phyloP scores from a whole-genome alignment of 169 alveolate genomes.

The Pseudocohnilembus persalinus region DNA sequence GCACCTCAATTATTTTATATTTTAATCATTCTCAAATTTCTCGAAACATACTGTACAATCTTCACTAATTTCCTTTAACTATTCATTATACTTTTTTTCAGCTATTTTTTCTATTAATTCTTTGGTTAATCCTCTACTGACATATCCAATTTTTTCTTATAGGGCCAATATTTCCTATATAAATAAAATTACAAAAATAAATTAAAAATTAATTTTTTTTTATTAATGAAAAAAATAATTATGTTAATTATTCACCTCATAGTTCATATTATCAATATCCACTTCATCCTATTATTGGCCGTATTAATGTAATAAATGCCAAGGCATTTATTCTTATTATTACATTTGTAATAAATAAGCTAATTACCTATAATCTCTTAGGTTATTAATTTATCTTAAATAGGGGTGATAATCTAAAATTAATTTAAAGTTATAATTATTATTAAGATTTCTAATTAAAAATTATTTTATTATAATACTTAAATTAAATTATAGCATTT shows the following conservation, averaged over 20 bases:
- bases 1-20: slow-evolving; percentile 42
- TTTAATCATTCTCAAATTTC: slow-evolving; percentile 46
- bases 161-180: slow-evolving; percentile 17
- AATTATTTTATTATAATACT: too few species aligned
- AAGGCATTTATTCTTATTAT: slow-evolving; percentile 17
- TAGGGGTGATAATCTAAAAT: too few species aligned
- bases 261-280: slow-evolving; percentile 5
- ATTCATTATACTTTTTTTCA: not conserved
- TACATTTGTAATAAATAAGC: too few species aligned
- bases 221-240: not conserved
- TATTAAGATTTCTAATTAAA: too few species aligned
- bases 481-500: too few species aligned
- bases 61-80: not conserved
- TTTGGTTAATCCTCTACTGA: not conserved
- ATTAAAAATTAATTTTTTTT: not conserved
- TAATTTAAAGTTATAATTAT: too few species aligned
- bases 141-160: slow-evolving; percentile 16
- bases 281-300: not conserved
- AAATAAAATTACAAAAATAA: not conserved
- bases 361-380: too few species aligned
- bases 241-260: slow-evolving; percentile 1
- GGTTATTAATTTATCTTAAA: too few species aligned
- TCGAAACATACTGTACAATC: slow-evolving; percentile 46
- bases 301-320: not conserved
- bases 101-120: slow-evolving; percentile 11